Conservation (phyloP, 441 rosid species). For the Metrosideros polymorpha region DNA sequence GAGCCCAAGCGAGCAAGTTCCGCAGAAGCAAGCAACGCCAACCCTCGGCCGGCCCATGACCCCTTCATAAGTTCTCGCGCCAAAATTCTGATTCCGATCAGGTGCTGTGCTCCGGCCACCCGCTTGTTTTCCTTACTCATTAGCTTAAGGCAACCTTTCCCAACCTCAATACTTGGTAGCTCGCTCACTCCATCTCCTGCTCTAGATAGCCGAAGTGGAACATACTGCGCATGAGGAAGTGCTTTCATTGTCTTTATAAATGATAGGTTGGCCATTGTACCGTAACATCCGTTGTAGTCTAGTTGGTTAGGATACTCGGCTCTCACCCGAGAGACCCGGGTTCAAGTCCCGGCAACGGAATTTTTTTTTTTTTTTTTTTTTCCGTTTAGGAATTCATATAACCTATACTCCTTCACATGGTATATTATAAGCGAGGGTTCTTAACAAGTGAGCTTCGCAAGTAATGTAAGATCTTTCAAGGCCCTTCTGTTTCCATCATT, state of each 20-base stretch:
- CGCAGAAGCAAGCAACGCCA: neutral
- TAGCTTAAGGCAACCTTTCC: neutral
- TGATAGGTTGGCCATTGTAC: too few relatives aligned
- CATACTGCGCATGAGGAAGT: too few relatives aligned
- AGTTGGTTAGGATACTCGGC: constrained; percentile 3
- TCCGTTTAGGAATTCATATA: too few relatives aligned
- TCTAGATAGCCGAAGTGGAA: neutral
- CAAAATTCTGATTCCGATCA: neutral
- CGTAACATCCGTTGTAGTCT: constrained; percentile 5
- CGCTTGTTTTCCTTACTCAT: neutral
- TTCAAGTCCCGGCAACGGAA: neutral
- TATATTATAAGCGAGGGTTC: too few relatives aligned
- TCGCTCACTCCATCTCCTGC: neutral
- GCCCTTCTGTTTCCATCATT: neutral
- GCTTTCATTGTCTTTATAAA: fast-evolving
- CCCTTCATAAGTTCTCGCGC: fast-evolving
- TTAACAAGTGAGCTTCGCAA: neutral
- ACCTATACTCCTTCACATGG: too few relatives aligned
- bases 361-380: too few relatives aligned
- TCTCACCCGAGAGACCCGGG: constrained; percentile 7
- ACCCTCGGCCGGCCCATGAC: neutral
- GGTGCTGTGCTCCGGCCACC: neutral
- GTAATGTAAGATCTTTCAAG: neutral
- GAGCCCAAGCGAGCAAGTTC: neutral
- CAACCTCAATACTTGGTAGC: neutral